Base-by-base conservation (phyloP, 768 basidiomycete genomes). In the Trametopsis cervina region DNA sequence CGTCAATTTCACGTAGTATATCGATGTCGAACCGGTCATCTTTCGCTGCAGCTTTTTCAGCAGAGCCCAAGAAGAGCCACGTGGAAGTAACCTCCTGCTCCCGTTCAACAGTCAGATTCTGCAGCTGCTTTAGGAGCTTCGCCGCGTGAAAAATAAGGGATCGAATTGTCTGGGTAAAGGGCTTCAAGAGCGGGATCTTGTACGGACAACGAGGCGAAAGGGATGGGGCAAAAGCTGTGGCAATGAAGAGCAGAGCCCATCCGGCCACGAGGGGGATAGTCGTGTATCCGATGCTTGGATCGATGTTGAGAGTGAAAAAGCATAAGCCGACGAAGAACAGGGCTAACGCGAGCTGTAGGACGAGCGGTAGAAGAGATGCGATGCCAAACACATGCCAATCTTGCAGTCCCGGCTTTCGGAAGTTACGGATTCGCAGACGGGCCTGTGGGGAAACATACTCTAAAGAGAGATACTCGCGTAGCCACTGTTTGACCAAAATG, bases 131-230 rank as follows among this genome's bases (percentile, higher is more conserved):
- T 20, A 15, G 2, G 40, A 41, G n/a, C n/a, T 12, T 4, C 3
- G 23, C 12, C 11, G 13, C 12, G 4, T 12, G 13, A 2, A 21
- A 12, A 13, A 41, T 13, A 12, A 4, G 40, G 4, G 12, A 12
- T 3, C 40, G 13, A 12, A 10, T 41, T 13, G 42, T 15, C 5
- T 18, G 18, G 2, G 15, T 18, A 4, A 10, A 11, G 6, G 7
- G 4, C 20, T 44, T 36, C 3, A 50, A 23, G 1, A 43, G 13
- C 20, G 48, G 42, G 5, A 24, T 44, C 22, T 50, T 50, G 48
- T 44, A 50, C 4, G 48, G 42, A 26, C 48, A 50, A 24, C 48
- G 27, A 4, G 48, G 33, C 6, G 41, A 38, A 12, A 50, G 39
- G 2, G 27, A n/a, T 4, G 48, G 48, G 11, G 48, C 48, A 11